Conservation (phyloP, 495 filamentous ascomycete species). For the Pyrenopolyporus hunteri region DNA sequence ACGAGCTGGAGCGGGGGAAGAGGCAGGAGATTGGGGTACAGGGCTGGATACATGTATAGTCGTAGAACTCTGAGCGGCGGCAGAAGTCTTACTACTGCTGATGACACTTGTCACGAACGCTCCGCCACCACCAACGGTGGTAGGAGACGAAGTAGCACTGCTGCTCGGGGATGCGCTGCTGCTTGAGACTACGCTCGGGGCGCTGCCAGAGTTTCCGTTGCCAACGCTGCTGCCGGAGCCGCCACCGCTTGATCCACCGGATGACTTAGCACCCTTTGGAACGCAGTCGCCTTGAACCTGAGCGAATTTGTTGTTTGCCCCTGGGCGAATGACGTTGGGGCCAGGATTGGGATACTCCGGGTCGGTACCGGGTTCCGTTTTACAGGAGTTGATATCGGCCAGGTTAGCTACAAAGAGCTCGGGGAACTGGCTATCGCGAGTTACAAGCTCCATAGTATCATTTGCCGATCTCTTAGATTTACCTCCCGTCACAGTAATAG, state of each 20-base stretch:
- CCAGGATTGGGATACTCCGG: slow-evolving; percentile 64
- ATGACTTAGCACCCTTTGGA: slow-evolving; percentile 33
- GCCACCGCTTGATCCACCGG: slow-evolving; percentile 14
- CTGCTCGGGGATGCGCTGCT: not conserved
- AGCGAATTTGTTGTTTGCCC: slow-evolving; percentile 24
- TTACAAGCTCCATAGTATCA: slow-evolving; percentile 52
- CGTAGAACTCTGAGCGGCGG: slow-evolving; percentile 9
- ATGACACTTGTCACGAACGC: slow-evolving; percentile 12
- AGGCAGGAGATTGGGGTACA: not conserved
- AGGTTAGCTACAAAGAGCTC: slow-evolving; percentile 85
- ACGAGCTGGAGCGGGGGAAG: slow-evolving; percentile 1
- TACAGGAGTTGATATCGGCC: slow-evolving; percentile 56
- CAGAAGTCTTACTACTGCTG: not conserved
- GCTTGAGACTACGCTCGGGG: not conserved
- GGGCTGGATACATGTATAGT: not conserved
- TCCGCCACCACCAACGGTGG: not conserved
- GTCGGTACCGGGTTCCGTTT: slow-evolving; percentile 52
- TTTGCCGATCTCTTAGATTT: slow-evolving; percentile 21
- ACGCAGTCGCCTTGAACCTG: slow-evolving; percentile 31
- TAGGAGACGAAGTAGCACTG: not conserved
- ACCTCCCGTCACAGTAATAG: slow-evolving; percentile 28
- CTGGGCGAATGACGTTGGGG: slow-evolving; percentile 53
- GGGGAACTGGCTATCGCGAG: slow-evolving; percentile 65
- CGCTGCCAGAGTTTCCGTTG: not conserved
- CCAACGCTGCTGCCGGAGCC: not conserved